Evolutionary conservation across 2,329 filamentous ascomycete genomes (phyloP), one percentile per base, ranked within the genome.

Genomic region (Fusarium albosuccineum): DNA sequence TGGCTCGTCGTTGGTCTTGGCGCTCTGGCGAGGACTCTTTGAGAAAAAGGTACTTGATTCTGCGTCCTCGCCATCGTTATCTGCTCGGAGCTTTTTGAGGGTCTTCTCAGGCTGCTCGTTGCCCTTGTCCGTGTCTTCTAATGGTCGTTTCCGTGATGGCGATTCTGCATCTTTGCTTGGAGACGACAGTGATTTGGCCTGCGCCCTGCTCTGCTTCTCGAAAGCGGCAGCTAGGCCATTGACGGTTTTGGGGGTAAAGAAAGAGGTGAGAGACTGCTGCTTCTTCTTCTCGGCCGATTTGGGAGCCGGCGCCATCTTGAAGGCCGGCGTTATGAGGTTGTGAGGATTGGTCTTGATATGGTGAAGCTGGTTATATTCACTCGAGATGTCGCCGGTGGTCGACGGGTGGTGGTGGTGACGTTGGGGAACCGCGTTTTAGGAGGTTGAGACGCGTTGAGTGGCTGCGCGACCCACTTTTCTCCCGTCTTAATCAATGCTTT

Each of bases 191-290:
- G 78, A 70, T 30, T 66, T 66, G 22, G 67, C 66, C 46, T 67
- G 67, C 36, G 70, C 60, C 36, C 73, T 70, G 49, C 64, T 70
- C 65, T 76, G 73, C 57, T 79, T 78, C 64, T 75, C 70, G 57
- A 78, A 75, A 45, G 75, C 72, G 36, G 79, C 74, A n/a, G 77
- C 72, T 26, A 82, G 71, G 59, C 81, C 82, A 76, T 85, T 86
- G 74, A 80, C 76, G 11, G 86, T 81, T 66, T 86, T 90, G 13
- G 88, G 88, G 1, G 89, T 87, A 76, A 97, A 97, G 80, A 97
- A 97, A 75, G 89, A 94, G 4, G 93, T 96, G 64, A 97, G 90
- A 1, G 93, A 92, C 69, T 91, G 87, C 75, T 97, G 93, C 72
- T 91, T 92, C 78, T 91, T 92, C 78, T 91, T 92, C 56, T 77